These are phyloP conservation scores for Trametes cinnabarina DNA, from an alignment of 768 basidiomycete species.

Conservation along the genomic window DNA sequence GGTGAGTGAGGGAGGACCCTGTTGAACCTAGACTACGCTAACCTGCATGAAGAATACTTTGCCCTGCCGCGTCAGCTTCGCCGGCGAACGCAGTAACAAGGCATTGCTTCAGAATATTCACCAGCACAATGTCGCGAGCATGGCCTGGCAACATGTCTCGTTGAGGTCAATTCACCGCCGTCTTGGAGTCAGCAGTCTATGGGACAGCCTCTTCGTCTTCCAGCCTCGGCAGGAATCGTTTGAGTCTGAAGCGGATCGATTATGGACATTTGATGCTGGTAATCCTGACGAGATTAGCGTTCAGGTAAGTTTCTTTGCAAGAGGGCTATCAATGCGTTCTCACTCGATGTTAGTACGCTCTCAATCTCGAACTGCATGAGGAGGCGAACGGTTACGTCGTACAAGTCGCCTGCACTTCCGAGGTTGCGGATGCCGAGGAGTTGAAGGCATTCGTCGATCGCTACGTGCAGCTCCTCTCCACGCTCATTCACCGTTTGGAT, in stretches of 20 bases:
- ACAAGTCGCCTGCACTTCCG: conserved; percentile 36
- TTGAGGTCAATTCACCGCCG: conserved; percentile 40
- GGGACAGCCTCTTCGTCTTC: conserved; percentile 46
- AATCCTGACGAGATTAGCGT: conserved; percentile 20
- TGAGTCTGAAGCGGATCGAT: not conserved
- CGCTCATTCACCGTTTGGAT: conserved; percentile 24
- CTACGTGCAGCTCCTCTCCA: conserved; percentile 23
- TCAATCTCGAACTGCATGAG: conserved; percentile 44
- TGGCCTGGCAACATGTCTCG: conserved; percentile 47
- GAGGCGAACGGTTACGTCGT: conserved; percentile 31
- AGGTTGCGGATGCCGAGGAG: conserved; percentile 27
- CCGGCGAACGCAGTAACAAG: conserved; percentile 26
- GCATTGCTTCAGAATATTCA: conserved; percentile 40
- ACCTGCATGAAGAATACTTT: conserved; percentile 40
- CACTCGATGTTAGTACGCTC: conserved; percentile 33
- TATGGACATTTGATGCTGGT: conserved; percentile 27
- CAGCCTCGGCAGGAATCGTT: conserved; percentile 30
- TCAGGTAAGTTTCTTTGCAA: conserved; percentile 33
- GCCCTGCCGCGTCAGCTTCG: conserved; percentile 41
- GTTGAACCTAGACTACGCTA: not conserved
- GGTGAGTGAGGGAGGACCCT: conserved; percentile 30
- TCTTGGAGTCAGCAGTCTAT: conserved; percentile 32
- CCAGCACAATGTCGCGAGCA: conserved; percentile 35
- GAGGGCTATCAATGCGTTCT: not conserved
- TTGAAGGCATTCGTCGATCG: conserved; percentile 21